Base-by-base conservation (phyloP, 2,329 filamentous ascomycete species). In the Penicillium sclerotigenum region DNA sequence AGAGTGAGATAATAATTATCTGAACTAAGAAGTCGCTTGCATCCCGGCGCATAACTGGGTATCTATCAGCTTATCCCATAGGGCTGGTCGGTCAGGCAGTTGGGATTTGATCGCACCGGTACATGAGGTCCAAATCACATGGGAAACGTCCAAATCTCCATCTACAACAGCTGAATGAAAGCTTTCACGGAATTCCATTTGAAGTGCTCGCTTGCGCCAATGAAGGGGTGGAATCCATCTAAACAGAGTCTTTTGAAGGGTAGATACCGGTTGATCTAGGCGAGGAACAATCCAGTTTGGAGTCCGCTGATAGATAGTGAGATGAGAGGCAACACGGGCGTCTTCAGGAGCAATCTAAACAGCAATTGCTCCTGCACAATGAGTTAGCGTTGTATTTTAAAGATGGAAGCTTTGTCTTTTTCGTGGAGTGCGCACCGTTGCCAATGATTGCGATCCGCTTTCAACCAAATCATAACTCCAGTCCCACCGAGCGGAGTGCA, bases 251-350 rank as follows among this genome's bases (percentile, higher is more conserved):
- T 76, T 72, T 59, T 75, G 71, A 40, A 78, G 56, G 0, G 73
- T 52, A 2, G 79, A 74, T 3, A 85, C 75, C 0, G 75, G 69
- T 1, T 67, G 71, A 54, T 86, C 83, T 3, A 71, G 57, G 16
- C 83, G 79, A 4, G 83, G 82, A 2, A 83, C 75, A 6, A 85
- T 68, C 82, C 82, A 86, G 61, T 85, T 85, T 0, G 83, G 81
- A 0, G 81, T 81, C 16, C 83, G 74, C 64, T 86, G 83, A 66
- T 81, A 85, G 14, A 86, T 71, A 0, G 78, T 80, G 16, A 86
- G 67, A 13, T 77, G 72, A 2, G 77, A 73, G 10, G 78, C 79
- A 3, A 77, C 72, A 41, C 80, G 80, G 2, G 79, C 77, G 33
- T 85, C 74, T 50, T 84, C 82, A 1, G 83, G 83, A 29, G 84